A percentile compares a stretch with the other conserved stretches of the same genome.
phyloP scores from a whole-genome alignment of 2,329 filamentous ascomycete genomes.

The Trichoderma hamatum region DNA sequence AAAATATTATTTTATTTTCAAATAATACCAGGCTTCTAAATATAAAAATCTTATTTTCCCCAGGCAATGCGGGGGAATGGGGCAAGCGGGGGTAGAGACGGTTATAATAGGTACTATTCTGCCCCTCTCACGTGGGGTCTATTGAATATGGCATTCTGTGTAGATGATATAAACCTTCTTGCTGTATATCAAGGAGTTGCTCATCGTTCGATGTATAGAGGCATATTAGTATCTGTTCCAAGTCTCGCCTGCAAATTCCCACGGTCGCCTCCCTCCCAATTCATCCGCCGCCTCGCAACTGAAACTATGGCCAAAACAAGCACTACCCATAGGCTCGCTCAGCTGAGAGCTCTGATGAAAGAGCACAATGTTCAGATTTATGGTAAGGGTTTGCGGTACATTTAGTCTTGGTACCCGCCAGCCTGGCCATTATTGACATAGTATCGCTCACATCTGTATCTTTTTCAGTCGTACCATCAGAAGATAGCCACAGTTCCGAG shows the following conservation, averaged over 20 bases:
- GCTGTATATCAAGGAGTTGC: not conserved
- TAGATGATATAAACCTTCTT: not conserved
- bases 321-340: conserved; percentile 74
- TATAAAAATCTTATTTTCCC: too few species aligned
- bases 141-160: not conserved
- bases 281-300: conserved; percentile 12
- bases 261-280: not conserved
- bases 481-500: conserved; percentile 96
- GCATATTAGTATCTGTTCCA: not conserved
- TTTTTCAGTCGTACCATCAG: conserved; percentile 81
- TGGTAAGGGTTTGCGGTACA: conserved; percentile 59
- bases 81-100: not conserved
- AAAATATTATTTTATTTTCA: too few species aligned
- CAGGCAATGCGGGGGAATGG: not conserved
- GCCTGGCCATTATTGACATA: not conserved
- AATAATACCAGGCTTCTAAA: too few species aligned
- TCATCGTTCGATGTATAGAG: conserved; percentile 5
- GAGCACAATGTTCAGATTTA: conserved; percentile 88
- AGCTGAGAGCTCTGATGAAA: conserved; percentile 84
- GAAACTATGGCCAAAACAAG: conserved; percentile 57
- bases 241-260: not conserved
- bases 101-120: not conserved
- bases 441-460: conserved; percentile 27
- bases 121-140: not conserved
- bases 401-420: not conserved